Conservation (phyloP, 345 rosid species). For the Tarenaya hassleriana region DNA sequence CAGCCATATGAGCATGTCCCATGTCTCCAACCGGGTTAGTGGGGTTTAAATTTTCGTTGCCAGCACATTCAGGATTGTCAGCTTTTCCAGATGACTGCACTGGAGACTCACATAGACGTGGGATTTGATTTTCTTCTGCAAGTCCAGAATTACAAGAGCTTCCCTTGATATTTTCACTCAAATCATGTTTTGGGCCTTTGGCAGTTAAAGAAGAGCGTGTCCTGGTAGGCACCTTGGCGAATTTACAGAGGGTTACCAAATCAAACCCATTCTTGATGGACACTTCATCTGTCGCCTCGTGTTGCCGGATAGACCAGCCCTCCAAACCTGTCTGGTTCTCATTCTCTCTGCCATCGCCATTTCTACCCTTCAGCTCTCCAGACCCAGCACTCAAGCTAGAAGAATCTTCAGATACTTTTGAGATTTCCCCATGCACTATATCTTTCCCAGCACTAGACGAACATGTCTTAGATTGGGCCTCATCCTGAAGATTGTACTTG, state of each 20-base stretch:
- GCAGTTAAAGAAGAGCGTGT: slow-evolving; percentile 63
- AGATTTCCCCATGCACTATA: slow-evolving; percentile 30
- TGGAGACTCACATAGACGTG: no score
- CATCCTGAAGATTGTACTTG: slow-evolving; percentile 39
- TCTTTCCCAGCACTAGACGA: slow-evolving; percentile 46
- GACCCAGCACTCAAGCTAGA: slow-evolving; percentile 34
- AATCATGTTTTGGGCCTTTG: slow-evolving; percentile 38
- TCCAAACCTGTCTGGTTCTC: slow-evolving; percentile 38
- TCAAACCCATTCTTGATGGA: slow-evolving; percentile 43
- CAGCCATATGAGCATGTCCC: slow-evolving; percentile 31
- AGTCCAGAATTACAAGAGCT: slow-evolving; percentile 33
- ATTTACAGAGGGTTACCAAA: slow-evolving; percentile 64
- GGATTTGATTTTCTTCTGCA: slow-evolving; percentile 27
- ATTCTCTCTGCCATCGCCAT: slow-evolving; percentile 26
- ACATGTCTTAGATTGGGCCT: slow-evolving; percentile 46
- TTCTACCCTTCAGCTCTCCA: slow-evolving; percentile 39
- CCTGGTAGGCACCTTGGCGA: slow-evolving; percentile 78
- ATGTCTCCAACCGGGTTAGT: slow-evolving; percentile 32
- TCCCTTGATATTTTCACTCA: slow-evolving; percentile 35
- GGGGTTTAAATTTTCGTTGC: slow-evolving; percentile 34
- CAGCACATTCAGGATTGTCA: slow-evolving; percentile 26
- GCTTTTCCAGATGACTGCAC: slow-evolving; percentile 32
- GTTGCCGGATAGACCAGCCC: slow-evolving; percentile 30
- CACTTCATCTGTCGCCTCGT: no score
- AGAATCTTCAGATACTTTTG: slow-evolving; percentile 35